phyloP scores from a whole-genome alignment of 768 basidiomycete species.

The Paxillus involutus region DNA sequence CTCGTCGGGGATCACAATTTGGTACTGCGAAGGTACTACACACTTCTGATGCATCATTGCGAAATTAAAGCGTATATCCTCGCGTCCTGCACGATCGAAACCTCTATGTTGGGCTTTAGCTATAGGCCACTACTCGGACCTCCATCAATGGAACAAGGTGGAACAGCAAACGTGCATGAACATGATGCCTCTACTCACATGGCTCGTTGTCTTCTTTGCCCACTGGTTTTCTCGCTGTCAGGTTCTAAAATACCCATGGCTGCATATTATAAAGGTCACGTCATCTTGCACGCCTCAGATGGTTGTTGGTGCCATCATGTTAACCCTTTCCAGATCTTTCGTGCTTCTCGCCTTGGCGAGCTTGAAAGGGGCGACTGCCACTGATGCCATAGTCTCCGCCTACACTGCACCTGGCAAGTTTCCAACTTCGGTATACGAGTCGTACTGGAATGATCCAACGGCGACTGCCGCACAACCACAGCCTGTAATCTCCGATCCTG shows the following conservation, averaged over 20 bases:
- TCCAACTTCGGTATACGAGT: conserved; percentile 56
- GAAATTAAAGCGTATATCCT: too few species aligned
- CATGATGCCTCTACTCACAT: neutral
- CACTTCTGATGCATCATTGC: too few species aligned
- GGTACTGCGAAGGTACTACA: too few species aligned
- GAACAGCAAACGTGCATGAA: conserved; percentile 15
- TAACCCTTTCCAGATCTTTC: conserved; percentile 9
- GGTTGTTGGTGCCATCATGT: conserved; percentile 10
- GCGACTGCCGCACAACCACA: conserved; percentile 69
- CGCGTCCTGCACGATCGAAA: neutral
- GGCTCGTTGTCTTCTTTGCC: neutral
- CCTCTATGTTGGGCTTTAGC: neutral
- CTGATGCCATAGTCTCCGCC: conserved; percentile 29
- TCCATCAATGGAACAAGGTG: neutral
- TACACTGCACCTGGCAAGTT: conserved; percentile 63
- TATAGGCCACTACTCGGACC: neutral
- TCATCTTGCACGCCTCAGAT: neutral
- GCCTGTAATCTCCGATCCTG: conserved; percentile 68
- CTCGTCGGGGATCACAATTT: too few species aligned
- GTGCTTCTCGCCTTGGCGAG: conserved; percentile 11
- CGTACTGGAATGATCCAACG: conserved; percentile 70
- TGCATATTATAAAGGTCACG: conserved; percentile 8
- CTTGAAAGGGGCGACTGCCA: neutral
- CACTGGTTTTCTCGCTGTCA: neutral
- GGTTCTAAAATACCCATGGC: neutral